These are phyloP conservation scores for Calonectria montana DNA, from an alignment of 2,329 filamentous ascomycete species.

Conservation along the genomic window DNA sequence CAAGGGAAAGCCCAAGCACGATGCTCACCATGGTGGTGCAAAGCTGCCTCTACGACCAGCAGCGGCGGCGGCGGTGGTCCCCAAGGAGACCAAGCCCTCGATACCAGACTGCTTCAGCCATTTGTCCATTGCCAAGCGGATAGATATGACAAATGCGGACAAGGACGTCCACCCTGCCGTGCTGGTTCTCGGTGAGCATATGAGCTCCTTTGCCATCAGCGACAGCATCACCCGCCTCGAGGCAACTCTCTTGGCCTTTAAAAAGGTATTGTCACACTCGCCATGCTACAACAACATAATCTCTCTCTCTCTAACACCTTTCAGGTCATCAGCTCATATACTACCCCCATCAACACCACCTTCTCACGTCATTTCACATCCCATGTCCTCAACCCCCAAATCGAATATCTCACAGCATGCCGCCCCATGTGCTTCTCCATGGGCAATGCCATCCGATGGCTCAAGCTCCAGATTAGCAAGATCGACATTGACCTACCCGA, in stretches of 20 bases:
- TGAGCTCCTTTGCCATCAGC: constrained; percentile 87
- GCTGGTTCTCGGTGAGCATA: constrained; percentile 86
- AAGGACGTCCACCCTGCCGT: constrained; percentile 88
- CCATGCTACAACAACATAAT: background rate
- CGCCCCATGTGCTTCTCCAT: constrained; percentile 97
- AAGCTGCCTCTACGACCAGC: constrained; percentile 49
- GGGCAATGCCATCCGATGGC: constrained; percentile 94
- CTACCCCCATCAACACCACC: constrained; percentile 84
- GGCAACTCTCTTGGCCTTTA: constrained; percentile 89
- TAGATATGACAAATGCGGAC: constrained; percentile 69
- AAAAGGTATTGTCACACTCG: constrained; percentile 67
- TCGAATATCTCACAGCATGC: constrained; percentile 92
- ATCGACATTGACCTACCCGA: constrained; percentile 90
- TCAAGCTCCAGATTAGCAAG: constrained; percentile 92
- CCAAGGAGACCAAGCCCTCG: constrained; percentile 68
- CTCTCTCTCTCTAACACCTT: constrained; percentile 23
- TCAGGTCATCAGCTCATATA: constrained; percentile 92
- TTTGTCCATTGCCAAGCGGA: constrained; percentile 74
- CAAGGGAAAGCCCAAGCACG: constrained; percentile 61
- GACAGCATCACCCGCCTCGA: constrained; percentile 91
- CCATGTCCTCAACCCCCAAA: constrained; percentile 92
- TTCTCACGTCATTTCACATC: constrained; percentile 91
- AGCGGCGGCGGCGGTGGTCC: constrained; percentile 48
- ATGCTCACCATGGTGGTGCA: constrained; percentile 50
- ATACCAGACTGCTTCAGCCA: constrained; percentile 83